Conservation (phyloP, 2,329 filamentous ascomycete genomes). For the Fusarium kyushuense region DNA sequence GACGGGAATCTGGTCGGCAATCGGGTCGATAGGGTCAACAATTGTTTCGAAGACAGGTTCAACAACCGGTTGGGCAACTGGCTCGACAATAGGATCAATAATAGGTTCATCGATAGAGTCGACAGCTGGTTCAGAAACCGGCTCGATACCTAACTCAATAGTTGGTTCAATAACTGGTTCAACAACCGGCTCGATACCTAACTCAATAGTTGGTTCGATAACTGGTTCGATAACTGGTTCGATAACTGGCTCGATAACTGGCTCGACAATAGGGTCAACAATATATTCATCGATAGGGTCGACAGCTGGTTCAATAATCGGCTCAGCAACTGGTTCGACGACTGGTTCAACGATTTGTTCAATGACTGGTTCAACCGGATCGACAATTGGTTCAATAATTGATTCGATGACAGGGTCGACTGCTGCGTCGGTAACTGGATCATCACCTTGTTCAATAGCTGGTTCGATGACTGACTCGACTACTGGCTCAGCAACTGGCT, state of each 20-base stretch:
- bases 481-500: neutral
- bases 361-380: neutral
- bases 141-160: neutral
- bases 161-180: neutral
- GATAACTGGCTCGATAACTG: neutral
- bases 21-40: neutral
- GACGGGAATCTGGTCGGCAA: neutral
- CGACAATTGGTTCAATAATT: neutral
- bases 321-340: neutral
- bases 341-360: neutral
- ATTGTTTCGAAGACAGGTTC: neutral
- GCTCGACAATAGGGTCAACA: neutral
- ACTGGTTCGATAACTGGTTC: neutral
- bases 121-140: neutral
- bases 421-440: neutral
- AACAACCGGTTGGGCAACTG: neutral
- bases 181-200: neutral
- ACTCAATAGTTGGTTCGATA: neutral
- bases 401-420: neutral
- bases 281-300: neutral
- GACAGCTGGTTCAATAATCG: neutral
- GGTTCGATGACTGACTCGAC: neutral
- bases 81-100: neutral
- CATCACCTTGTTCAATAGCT: neutral
- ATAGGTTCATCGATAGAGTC: neutral